A percentile compares a stretch with the other conserved stretches of the same genome.
Conservation (phyloP, 2,329 filamentous ascomycete species). For the Stylonectria norvegica region DNA sequence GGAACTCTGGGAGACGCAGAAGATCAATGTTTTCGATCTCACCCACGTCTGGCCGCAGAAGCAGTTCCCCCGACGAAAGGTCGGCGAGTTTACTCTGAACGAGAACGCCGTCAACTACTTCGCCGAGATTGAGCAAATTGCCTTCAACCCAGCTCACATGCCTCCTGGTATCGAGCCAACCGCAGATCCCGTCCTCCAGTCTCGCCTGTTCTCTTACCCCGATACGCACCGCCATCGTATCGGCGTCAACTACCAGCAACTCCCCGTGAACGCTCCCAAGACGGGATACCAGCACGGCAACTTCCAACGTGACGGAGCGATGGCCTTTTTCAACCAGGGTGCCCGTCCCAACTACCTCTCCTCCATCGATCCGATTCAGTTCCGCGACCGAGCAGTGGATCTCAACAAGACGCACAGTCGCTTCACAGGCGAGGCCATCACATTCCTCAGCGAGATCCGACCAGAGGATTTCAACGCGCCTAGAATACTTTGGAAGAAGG, state of each 20-base stretch:
- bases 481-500: not conserved
- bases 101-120: conserved; percentile 60
- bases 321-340: conserved; percentile 1
- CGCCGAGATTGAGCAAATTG: conserved; percentile 64
- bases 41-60: conserved; percentile 72
- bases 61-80: conserved; percentile 58
- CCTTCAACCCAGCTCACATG: conserved; percentile 62
- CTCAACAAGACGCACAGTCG: not conserved
- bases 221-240: conserved; percentile 63
- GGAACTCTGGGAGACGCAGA: conserved; percentile 16
- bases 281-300: not conserved
- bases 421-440: conserved; percentile 1
- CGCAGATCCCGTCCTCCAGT: conserved; percentile 60
- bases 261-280: conserved; percentile 14
- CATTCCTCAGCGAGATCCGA: not conserved
- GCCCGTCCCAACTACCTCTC: not conserved
- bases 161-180: conserved; percentile 62
- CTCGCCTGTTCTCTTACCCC: conserved; percentile 58
- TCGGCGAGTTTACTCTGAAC: conserved; percentile 67
- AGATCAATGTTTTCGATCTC: conserved; percentile 60
- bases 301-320: not conserved
- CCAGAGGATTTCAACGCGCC: conserved; percentile 1
- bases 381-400: not conserved
- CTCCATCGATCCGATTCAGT: not conserved
- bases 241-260: conserved; percentile 56